phyloP scores from a whole-genome alignment of 2,329 filamentous ascomycete species.

The Microdochium trichocladiopsis region DNA sequence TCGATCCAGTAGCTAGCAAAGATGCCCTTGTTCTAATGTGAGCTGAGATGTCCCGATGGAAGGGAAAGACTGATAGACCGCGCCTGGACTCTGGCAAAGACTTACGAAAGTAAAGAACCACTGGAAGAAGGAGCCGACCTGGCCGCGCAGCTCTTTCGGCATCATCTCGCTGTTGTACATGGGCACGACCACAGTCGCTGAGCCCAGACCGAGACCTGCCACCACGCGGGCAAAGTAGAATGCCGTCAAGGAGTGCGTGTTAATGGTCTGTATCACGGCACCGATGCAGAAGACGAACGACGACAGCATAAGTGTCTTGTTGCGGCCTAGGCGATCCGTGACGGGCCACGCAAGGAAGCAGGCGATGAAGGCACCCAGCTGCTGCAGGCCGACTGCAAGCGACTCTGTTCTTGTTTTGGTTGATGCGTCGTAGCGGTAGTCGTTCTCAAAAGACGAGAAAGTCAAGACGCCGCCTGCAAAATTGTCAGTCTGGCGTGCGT shows the following conservation, averaged over 20 bases:
- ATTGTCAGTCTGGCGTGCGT: slow-evolving; percentile 1
- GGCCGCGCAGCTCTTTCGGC: slow-evolving; percentile 34
- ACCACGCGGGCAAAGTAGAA: slow-evolving; percentile 23
- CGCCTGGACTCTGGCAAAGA: too few relatives aligned
- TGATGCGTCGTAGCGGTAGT: slow-evolving; percentile 16
- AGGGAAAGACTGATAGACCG: too few relatives aligned
- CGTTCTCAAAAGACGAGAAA: slow-evolving; percentile 17
- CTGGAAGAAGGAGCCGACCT: slow-evolving; percentile 43
- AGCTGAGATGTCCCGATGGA: neutral
- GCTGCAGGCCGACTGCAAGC: slow-evolving; percentile 21
- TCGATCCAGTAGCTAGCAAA: slow-evolving; percentile 47
- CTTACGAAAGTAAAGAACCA: slow-evolving; percentile 31
- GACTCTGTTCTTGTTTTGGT: slow-evolving; percentile 18
- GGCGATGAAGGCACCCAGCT: slow-evolving; percentile 23
- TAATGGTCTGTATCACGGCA: slow-evolving; percentile 33
- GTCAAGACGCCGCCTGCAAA: slow-evolving; percentile 22
- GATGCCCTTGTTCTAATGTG: slow-evolving; percentile 27
- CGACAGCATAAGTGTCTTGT: slow-evolving; percentile 24
- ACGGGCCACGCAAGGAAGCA: slow-evolving; percentile 24
- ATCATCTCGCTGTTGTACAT: slow-evolving; percentile 32
- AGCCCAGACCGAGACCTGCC: slow-evolving; percentile 21
- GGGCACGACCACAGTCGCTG: slow-evolving; percentile 27
- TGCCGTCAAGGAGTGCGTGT: slow-evolving; percentile 27
- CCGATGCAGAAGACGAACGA: slow-evolving; percentile 34
- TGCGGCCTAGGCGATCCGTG: slow-evolving; percentile 19